Evolutionary conservation across 1,284 basidiomycete genomes (phyloP).

Genomic region (Malassezia vespertilionis): DNA sequence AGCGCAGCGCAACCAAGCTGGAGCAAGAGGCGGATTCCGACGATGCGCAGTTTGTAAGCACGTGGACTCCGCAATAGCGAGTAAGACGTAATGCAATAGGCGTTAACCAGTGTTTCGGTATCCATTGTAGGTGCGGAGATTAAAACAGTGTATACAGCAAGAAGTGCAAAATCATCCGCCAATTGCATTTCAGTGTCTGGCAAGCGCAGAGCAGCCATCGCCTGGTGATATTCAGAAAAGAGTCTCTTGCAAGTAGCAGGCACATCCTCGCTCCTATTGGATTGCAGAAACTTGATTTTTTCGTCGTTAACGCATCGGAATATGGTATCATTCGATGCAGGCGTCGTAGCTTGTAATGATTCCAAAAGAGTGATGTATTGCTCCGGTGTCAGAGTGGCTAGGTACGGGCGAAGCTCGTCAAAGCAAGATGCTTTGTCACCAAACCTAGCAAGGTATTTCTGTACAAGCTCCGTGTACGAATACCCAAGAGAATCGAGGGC

Average conservation of each 20-base stretch:
- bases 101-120: background rate
- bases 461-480: background rate
- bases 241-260: no score
- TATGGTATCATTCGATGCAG: constrained; percentile 2
- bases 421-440: constrained; percentile 7
- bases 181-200: constrained; percentile 17
- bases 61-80: background rate
- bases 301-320: constrained; percentile 1
- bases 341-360: background rate
- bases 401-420: constrained; percentile 10
- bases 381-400: background rate
- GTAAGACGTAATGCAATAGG: constrained; percentile 2
- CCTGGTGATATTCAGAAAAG: background rate
- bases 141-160: background rate
- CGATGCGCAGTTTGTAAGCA: constrained; percentile 7
- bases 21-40: constrained; percentile 8
- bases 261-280: background rate
- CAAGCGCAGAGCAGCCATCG: constrained; percentile 1
- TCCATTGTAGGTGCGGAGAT: background rate
- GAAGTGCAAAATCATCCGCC: constrained; percentile 12
- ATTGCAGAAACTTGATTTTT: background rate
- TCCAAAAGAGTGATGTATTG: background rate
- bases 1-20: constrained; percentile 6
- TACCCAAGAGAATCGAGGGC: background rate
- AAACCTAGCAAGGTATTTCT: constrained; percentile 1